Evolutionary conservation across 805 yeast species (phyloP).

Genomic region (Kuraishia floccosa): DNA sequence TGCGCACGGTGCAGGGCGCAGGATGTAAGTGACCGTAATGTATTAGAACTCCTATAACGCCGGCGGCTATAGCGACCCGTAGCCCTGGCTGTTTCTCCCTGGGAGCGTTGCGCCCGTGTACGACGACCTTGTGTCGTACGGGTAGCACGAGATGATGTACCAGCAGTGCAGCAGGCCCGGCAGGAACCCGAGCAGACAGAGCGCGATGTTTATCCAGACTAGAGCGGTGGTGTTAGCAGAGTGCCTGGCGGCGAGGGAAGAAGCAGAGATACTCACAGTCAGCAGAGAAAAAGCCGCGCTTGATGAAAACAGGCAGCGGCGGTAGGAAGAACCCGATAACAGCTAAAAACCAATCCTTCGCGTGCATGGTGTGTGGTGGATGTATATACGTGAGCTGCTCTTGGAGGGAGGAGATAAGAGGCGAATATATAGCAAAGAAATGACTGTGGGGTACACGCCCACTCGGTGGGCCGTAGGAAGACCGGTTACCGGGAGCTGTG

Average conservation of each 20-base stretch:
- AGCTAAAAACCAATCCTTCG: conserved; percentile 40
- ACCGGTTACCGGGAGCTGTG: too few relatives aligned
- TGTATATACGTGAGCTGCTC: too few relatives aligned
- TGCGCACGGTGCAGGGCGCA: not conserved
- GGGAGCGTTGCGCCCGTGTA: conserved; percentile 22
- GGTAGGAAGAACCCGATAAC: conserved; percentile 60
- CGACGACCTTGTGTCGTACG: conserved; percentile 22
- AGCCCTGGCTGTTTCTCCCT: conserved; percentile 20
- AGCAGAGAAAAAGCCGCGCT: conserved; percentile 50
- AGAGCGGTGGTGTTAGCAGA: not conserved
- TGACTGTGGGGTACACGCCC: not conserved
- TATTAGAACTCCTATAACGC: not conserved
- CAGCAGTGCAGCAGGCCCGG: conserved; percentile 75
- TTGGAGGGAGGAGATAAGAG: not conserved
- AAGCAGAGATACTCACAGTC: conserved; percentile 26
- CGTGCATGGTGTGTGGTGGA: conserved; percentile 3
- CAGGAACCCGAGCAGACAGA: conserved; percentile 59
- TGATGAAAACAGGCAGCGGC: conserved; percentile 60
- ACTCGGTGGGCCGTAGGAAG: too few relatives aligned
- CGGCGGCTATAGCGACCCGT: conserved; percentile 16
- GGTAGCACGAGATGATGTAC: conserved; percentile 70
- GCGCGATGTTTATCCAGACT: conserved; percentile 49
- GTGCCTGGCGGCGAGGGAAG: not conserved
- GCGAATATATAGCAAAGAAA: too few relatives aligned
- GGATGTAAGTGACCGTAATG: not conserved